Conservation (phyloP, 208 protist species). For the Naegleria fowleri region DNA sequence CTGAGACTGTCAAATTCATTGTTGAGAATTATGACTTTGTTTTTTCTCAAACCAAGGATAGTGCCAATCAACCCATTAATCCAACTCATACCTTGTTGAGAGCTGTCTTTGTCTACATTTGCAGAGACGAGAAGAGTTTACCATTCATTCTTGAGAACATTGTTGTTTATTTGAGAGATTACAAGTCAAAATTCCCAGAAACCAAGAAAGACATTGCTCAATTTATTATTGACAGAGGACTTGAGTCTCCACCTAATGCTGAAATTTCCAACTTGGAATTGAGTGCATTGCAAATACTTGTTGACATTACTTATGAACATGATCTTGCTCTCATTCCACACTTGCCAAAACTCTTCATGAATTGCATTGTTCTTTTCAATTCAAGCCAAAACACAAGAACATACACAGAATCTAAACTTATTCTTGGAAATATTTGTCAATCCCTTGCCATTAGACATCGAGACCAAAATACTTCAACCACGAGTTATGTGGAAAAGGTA, state of each 20-base stretch:
- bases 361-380: neutral
- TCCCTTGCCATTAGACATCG: neutral
- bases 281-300: neutral
- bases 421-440: neutral
- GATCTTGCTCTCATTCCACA: neutral
- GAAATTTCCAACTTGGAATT: neutral
- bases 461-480: neutral
- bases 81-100: neutral
- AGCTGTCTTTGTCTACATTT: neutral
- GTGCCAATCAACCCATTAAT: neutral
- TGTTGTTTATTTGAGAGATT: neutral
- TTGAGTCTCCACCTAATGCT: neutral
- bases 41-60: neutral
- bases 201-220: neutral
- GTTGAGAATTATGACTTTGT: conserved; percentile 5
- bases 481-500: neutral
- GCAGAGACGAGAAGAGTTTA: neutral
- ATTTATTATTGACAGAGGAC: neutral
- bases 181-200: neutral
- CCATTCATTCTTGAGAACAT: neutral
- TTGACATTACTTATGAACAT: conserved; percentile 1
- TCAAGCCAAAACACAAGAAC: neutral
- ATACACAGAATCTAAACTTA: neutral
- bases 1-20: conserved; percentile 9
- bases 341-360: conserved; percentile 7